Percentiles rank a stretch among this genome's conserved stretches.
Evolutionary conservation across 805 yeast genomes (phyloP).

Genomic region (Metschnikowia henanensis): DNA sequence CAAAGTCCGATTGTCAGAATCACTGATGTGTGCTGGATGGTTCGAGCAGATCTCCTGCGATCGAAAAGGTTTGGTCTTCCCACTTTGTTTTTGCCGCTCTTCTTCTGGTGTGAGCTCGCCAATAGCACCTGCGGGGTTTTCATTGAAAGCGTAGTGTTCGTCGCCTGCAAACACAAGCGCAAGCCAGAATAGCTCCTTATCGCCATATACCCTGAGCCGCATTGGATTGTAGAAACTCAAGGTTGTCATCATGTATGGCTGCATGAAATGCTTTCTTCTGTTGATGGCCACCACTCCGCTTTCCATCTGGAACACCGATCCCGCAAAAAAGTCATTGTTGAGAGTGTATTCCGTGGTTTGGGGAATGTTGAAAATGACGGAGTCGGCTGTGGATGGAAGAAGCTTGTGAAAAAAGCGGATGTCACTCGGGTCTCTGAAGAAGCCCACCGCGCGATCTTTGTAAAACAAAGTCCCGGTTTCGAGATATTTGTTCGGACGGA

Average conservation of each 20-base stretch:
- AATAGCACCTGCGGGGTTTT: constrained; percentile 31
- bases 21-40: constrained; percentile 60
- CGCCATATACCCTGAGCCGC: constrained; percentile 26
- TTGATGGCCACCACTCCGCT: constrained; percentile 35
- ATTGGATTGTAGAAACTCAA: constrained; percentile 19
- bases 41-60: constrained; percentile 54
- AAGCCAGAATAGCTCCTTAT: constrained; percentile 38
- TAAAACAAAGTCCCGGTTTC: constrained; percentile 27
- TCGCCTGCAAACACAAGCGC: constrained; percentile 25
- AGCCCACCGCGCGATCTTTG: constrained; percentile 18
- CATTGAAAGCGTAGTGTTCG: constrained; percentile 31
- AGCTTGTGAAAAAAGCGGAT: constrained; percentile 40
- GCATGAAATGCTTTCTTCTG: constrained; percentile 27
- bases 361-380: constrained; percentile 28
- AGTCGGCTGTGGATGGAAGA: constrained; percentile 36
- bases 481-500: constrained; percentile 32
- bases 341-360: constrained; percentile 34
- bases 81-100: constrained; percentile 21
- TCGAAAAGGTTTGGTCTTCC: constrained; percentile 24
- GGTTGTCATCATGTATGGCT: constrained; percentile 32
- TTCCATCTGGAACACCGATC: constrained; percentile 38
- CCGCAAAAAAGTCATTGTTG: constrained; percentile 29
- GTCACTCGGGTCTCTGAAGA: constrained; percentile 33
- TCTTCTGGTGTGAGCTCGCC: constrained; percentile 29
- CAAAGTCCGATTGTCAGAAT: constrained; percentile 46